phyloP scores from a whole-genome alignment of 371 early-diverging fungal genomes.

The Mortierella sp. region DNA sequence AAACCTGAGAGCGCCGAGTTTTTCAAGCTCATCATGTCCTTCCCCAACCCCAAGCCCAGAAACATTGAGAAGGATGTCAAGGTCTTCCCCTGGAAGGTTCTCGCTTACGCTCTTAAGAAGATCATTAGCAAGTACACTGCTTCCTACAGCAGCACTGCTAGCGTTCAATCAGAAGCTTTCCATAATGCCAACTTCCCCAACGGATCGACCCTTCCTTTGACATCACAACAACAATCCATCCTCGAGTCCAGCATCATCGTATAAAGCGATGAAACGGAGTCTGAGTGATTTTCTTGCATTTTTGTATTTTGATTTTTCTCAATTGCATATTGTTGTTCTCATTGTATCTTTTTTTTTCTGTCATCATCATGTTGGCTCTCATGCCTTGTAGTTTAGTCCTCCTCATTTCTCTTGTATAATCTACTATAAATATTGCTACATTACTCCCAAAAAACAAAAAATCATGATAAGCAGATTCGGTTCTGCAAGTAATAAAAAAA shows the following conservation, averaged over 20 bases:
- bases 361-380: conserved; percentile 7
- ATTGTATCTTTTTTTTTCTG: conserved; percentile 3
- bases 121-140: conserved; percentile 79
- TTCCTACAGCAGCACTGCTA: conserved; percentile 63
- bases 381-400: conserved; percentile 14
- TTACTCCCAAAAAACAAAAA: conserved; percentile 5
- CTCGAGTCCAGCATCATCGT: conserved; percentile 46
- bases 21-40: conserved; percentile 86
- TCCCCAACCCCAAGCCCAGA: conserved; percentile 86
- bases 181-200: conserved; percentile 57
- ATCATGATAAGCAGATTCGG: background rate
- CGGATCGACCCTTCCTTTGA: conserved; percentile 54
- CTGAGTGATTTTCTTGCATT: background rate
- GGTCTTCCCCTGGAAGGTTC: conserved; percentile 81
- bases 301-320: conserved; percentile 8
- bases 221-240: conserved; percentile 45
- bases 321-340: conserved; percentile 16
- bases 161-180: conserved; percentile 62
- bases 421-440: conserved; percentile 13
- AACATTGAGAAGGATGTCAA: conserved; percentile 92
- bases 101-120: conserved; percentile 78
- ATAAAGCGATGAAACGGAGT: background rate
- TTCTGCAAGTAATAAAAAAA: background rate
- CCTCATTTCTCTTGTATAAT: background rate
- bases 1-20: conserved; percentile 80